A percentile compares a stretch with the other conserved stretches of the same genome.
These are phyloP conservation scores for Cordyceps pruinosa DNA, from an alignment of 2,329 filamentous ascomycete species.

Conservation along the genomic window DNA sequence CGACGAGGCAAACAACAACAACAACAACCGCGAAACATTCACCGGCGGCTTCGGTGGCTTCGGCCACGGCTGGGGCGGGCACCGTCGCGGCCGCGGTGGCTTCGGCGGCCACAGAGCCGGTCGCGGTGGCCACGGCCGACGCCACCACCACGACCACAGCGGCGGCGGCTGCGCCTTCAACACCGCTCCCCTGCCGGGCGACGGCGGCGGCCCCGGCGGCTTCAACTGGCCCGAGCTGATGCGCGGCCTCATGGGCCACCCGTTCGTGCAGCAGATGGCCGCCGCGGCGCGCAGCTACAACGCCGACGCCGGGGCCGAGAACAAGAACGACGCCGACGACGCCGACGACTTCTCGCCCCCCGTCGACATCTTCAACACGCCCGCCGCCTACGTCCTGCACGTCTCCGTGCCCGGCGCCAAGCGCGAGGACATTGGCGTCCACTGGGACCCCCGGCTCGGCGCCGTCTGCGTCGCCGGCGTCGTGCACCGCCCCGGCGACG, in stretches of 20 bases:
- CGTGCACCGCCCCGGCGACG: constrained; percentile 64
- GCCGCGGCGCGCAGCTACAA: constrained; percentile 28
- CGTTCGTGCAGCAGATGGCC: constrained; percentile 35
- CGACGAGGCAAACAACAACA: constrained; percentile 14
- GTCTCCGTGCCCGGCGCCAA: constrained; percentile 70
- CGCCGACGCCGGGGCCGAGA: constrained; percentile 11
- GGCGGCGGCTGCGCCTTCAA: constrained; percentile 5
- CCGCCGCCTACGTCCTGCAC: constrained; percentile 60
- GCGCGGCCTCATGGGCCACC: constrained; percentile 34
- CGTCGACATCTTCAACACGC: constrained; percentile 69
- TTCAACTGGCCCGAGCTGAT: constrained; percentile 36
- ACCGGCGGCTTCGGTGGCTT: constrained; percentile 16
- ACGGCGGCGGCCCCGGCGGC: constrained; percentile 17
- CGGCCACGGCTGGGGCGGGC: constrained; percentile 17
- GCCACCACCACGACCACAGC: background rate
- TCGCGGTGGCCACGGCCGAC: constrained; percentile 13
- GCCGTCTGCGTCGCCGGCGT: constrained; percentile 64
- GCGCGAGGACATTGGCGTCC: constrained; percentile 70
- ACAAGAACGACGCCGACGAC: constrained; percentile 15
- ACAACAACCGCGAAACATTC: constrained; percentile 12
- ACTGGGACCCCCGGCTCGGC: constrained; percentile 64
- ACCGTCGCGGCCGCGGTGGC: constrained; percentile 17
- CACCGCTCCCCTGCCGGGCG: constrained; percentile 19
- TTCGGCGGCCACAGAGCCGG: constrained; percentile 11
- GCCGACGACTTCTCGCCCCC: constrained; percentile 51